Evolutionary conservation across 2,329 filamentous ascomycete genomes (phyloP).

Genomic region (Exophiala viscosa): DNA sequence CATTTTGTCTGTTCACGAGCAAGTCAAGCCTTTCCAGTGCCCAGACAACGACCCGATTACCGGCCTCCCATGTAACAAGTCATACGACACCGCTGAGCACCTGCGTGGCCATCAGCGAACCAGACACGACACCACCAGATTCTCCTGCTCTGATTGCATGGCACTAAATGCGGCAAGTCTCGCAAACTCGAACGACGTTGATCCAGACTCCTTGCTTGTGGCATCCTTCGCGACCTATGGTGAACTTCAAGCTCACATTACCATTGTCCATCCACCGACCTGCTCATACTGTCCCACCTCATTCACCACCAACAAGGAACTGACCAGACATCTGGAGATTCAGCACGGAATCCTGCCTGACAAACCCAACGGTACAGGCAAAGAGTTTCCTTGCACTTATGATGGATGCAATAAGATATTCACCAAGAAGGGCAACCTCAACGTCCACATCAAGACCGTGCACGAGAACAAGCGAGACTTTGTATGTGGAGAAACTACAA

Average conservation of each 20-base stretch:
- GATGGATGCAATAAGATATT: slow-evolving; percentile 71
- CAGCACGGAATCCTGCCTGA: slow-evolving; percentile 57
- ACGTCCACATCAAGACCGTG: slow-evolving; percentile 70
- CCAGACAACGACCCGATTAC: slow-evolving; percentile 53
- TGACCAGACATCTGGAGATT: slow-evolving; percentile 74
- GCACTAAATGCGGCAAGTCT: slow-evolving; percentile 33
- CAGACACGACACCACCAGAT: slow-evolving; percentile 66
- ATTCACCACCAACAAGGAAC: slow-evolving; percentile 62
- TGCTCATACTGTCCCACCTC: slow-evolving; percentile 71
- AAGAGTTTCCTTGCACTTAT: slow-evolving; percentile 55
- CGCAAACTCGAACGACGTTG: slow-evolving; percentile 34
- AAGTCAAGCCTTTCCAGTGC: slow-evolving; percentile 69
- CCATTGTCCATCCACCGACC: slow-evolving; percentile 64
- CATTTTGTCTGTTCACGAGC: slow-evolving; percentile 70
- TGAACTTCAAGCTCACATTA: slow-evolving; percentile 70
- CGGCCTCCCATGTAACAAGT: slow-evolving; percentile 57
- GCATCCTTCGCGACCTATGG: slow-evolving; percentile 68
- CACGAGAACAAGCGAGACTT: slow-evolving; percentile 72
- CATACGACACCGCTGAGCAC: slow-evolving; percentile 69
- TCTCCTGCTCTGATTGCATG: slow-evolving; percentile 73
- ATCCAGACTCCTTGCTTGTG: slow-evolving; percentile 28
- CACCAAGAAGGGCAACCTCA: slow-evolving; percentile 78
- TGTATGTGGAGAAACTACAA: slow-evolving; percentile 69
- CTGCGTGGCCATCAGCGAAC: slow-evolving; percentile 68
- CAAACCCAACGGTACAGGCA: slow-evolving; percentile 48